Conservation (phyloP, 495 filamentous ascomycete species). For the Tricharina praecox region DNA sequence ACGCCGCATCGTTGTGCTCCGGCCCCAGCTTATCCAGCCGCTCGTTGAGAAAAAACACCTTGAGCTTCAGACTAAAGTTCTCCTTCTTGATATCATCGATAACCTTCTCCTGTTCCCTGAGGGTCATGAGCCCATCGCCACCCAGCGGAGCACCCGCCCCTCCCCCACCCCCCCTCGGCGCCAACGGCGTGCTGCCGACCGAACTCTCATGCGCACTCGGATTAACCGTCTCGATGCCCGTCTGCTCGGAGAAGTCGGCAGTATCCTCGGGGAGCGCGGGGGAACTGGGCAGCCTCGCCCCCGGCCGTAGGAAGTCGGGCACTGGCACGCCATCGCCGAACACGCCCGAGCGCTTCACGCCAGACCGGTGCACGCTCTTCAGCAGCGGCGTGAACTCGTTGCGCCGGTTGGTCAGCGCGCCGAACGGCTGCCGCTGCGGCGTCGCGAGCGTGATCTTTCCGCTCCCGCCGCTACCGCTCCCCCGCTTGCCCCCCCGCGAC, state of each 20-base stretch:
- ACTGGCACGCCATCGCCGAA: constrained; percentile 38
- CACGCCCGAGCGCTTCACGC: constrained; percentile 40
- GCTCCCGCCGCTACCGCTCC: too few species aligned
- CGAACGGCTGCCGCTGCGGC: constrained; percentile 44
- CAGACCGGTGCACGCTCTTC: constrained; percentile 74
- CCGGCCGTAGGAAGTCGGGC: constrained; percentile 46
- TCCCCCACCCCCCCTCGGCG: constrained; percentile 39
- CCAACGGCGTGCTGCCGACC: constrained; percentile 71
- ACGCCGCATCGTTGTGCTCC: constrained; percentile 64
- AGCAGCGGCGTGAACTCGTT: constrained; percentile 87
- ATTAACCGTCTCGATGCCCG: constrained; percentile 29
- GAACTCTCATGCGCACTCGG: constrained; percentile 35
- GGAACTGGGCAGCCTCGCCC: constrained; percentile 45
- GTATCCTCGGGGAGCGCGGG: constrained; percentile 43
- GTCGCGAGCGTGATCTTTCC: constrained; percentile 39
- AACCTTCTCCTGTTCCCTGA: constrained; percentile 84
- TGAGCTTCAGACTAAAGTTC: constrained; percentile 63
- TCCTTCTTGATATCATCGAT: constrained; percentile 93
- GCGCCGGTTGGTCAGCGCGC: constrained; percentile 35
- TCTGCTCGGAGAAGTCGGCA: constrained; percentile 36
- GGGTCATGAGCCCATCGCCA: constrained; percentile 67
- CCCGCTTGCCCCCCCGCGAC: constrained; percentile 39
- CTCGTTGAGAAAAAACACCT: constrained; percentile 66
- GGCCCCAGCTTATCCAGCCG: constrained; percentile 69
- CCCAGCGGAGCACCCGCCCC: constrained; percentile 43